Base-by-base conservation (phyloP, 768 basidiomycete species). In the Auricularia auricula-judae region DNA sequence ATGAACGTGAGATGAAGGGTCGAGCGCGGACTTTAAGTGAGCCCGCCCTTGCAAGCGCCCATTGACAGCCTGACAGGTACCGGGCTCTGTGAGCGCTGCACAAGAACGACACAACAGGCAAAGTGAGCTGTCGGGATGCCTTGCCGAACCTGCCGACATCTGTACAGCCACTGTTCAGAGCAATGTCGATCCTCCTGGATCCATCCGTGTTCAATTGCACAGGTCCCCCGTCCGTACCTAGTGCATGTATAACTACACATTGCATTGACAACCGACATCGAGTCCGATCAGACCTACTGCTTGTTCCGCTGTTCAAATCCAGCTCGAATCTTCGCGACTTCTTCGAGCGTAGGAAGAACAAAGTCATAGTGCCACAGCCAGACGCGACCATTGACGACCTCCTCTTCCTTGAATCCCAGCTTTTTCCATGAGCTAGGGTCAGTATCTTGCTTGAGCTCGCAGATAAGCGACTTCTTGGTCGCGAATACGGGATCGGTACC, bases 401-500 rank as follows among this genome's bases (percentile, higher is more conserved):
- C 74, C 36, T 66, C 71, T 44, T 69, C 69, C 64, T 71, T 67
- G 65, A 71, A 75, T 34, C 74, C 74, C 66, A 72, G 68, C 53
- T 70, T 69, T 8, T 36, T 62, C 74, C 74, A 75, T 18, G 69
- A 65, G 44, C 61, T 53, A 4, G 72, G 69, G 36, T 75, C 72
- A 4, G 58, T 64, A 64, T 72, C 73, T 53, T 72, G 71, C 3
- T 63, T 64, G 36, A 75, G 67, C 29, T 71, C 66, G 64, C 72
- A 72, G 61, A 75, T 70, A 35, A 75, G 73, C 44, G 72, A 73
- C 66, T 73, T 74, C 70, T 72, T 73, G 2, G 74, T 75, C 36
- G 74, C 74, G 62, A 75, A 75, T 2, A 75, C 74, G 36, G 74
- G 74, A 66, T 75, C 74, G 0, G 73, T 75, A 54, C 74, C 74